Base-by-base conservation (phyloP, 2,329 filamentous ascomycete species). In the Hypocreales sp. region DNA sequence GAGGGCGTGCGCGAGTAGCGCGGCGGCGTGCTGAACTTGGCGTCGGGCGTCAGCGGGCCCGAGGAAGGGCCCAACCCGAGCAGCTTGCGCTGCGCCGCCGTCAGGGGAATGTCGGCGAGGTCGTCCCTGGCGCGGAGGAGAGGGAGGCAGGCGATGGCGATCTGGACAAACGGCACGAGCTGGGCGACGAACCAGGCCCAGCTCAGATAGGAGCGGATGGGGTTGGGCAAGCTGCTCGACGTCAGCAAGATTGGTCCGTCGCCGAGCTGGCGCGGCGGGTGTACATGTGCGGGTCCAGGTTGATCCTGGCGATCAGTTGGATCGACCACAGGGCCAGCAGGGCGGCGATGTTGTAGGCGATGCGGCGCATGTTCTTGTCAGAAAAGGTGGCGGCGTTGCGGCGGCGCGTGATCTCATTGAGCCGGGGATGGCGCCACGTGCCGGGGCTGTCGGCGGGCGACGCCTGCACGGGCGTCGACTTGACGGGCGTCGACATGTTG, bases 381-480 rank as follows among this genome's bases (percentile, higher is more conserved):
- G 75, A 72, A 49, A 95, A 93, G 25, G 66, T 79, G 10, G 74
- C 72, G 13, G 75, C 76, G 48, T 81, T 76, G 46, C 84, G 80
- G 27, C 90, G 74, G 35, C 69, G 68, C 11, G 79, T 73, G 47
- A 98, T 92, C 54, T 95, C 87, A 43, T 83, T 68, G 37, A 94
- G 66, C 36, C 78, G 74, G 19, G 90, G 90, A 50, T 98, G 90
- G 45, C 75, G 72, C 87, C 90, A 98, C 46, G 76, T 82, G 30
- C 87, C 86, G 6, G 81, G 68, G 40, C 66, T 72, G 28, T 72
- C 67, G 16, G 52, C 45, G 14, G 44, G 36, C 12, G 49, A 31
- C 23, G 52, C 48, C 50, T 62, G 46, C 46, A 64, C 35, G 37
- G 67, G 44, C 38, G 55, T 57, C 20, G 45, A 41, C 31, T 32